Evolutionary conservation across 140 eudicot genomes (phyloP).

Genomic region (Stevia rebaudiana): DNA sequence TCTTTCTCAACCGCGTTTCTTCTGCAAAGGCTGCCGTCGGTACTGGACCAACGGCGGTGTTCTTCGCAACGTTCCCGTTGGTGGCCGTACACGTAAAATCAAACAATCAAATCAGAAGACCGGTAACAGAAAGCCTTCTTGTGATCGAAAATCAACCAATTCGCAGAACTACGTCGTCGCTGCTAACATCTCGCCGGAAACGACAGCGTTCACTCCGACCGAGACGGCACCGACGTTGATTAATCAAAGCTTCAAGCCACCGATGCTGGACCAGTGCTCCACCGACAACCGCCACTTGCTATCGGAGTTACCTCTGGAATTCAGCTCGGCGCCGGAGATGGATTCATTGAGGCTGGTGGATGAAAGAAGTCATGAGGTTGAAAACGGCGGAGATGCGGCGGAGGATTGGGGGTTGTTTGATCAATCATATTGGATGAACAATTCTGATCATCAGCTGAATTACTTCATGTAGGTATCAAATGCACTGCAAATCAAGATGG

Average conservation of each 20-base stretch:
- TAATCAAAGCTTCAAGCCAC: background rate
- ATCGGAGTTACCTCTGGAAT: background rate
- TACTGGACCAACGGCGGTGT: conserved; percentile 31
- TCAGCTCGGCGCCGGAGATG: background rate
- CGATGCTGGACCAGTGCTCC: background rate
- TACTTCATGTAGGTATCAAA: background rate
- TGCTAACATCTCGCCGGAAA: background rate
- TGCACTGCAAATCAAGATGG: background rate
- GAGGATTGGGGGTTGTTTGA: conserved; percentile 23
- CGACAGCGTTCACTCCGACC: background rate
- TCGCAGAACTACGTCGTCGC: background rate
- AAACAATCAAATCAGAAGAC: conserved; percentile 8
- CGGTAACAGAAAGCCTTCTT: background rate
- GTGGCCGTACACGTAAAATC: conserved; percentile 22
- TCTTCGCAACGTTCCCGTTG: conserved; percentile 31
- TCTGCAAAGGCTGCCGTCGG: conserved; percentile 25
- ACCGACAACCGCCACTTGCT: conserved; percentile 2
- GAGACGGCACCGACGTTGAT: background rate
- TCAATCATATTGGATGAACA: conserved; percentile 9
- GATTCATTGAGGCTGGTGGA: too few species aligned
- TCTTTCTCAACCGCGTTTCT: conserved; percentile 27
- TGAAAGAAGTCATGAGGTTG: background rate
- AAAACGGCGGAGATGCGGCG: conserved; percentile 9
- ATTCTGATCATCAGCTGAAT: conserved; percentile 12
- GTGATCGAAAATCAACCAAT: background rate